Base-by-base conservation (phyloP, 345 rosid genomes). In the Syzygium aromaticum region DNA sequence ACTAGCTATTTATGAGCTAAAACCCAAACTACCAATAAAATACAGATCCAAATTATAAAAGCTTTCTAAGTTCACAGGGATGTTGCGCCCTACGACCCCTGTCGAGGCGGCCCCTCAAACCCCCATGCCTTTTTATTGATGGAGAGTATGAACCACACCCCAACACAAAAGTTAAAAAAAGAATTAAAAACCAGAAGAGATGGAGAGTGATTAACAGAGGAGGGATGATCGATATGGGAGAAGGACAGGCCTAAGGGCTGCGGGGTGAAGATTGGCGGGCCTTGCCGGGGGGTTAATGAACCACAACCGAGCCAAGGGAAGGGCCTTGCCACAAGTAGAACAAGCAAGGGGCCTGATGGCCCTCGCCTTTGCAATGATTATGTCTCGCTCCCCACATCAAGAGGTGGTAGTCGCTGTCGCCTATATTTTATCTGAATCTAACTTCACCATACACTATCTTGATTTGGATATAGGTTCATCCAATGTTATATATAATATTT, bases 341-440 rank as follows among this genome's bases (percentile, higher is more conserved):
- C 61, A 56, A 56, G 61, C 61, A 56, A 56, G n/a, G 23, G n/a
- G 28, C 15, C 0, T 11, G 3, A 28, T 57, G 11, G 3, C 64
- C 5, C 64, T 57, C 28, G 6, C 64, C 3, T 57, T 0, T 13
- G 0, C 3, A 1, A 6, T 57, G 28, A 11, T 57, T 2, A n/a
- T 57, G 64, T 57, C 28, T n/a, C 64, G 4, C 64, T 25, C 64
- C 23, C 28, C 15, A 11, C 27, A 25, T 57, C 0, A 0, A 57
- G 64, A 0, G 7, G 7, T 3, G 15, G 64, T 25, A 14, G 11
- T 25, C 15, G 7, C 0, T 12, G n/a, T 25, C 3, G 11, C 15
- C 15, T 43, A 25, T 13, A 57, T 57, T 57, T 57, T 57, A 5
- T 25, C 0, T 57, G 0, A 25, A 57, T 57, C 28, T 57, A 57